Percentiles rank a stretch among this genome's conserved stretches.
phyloP scores from a whole-genome alignment of 140 eudicot species.

The Stevia rebaudiana region DNA sequence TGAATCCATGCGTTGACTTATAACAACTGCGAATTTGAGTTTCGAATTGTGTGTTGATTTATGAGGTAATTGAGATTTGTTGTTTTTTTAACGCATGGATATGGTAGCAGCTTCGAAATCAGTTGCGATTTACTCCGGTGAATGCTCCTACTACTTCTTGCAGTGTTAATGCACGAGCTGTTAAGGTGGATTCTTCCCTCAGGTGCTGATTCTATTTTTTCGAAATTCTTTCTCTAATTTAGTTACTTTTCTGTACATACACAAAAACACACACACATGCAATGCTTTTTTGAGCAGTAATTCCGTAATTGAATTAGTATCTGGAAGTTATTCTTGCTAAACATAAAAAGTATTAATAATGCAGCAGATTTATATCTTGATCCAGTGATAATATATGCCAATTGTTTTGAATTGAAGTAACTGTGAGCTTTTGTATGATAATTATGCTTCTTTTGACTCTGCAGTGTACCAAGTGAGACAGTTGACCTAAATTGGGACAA shows the following conservation, averaged over 20 bases:
- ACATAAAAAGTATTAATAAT: background rate
- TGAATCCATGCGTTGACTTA: background rate
- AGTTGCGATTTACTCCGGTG: conserved; percentile 26
- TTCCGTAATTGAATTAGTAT: background rate
- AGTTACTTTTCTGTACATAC: background rate
- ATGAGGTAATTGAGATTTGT: background rate
- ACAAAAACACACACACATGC: background rate
- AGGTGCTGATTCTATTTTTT: conserved; percentile 25
- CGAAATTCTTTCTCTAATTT: background rate
- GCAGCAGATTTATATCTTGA: background rate
- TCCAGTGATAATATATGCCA: background rate
- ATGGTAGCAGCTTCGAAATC: conserved; percentile 34
- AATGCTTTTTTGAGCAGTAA: background rate
- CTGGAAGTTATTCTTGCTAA: background rate
- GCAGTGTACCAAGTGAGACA: conserved; percentile 37
- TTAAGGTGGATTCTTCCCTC: conserved; percentile 42
- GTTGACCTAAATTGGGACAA: conserved; percentile 89
- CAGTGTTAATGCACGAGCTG: conserved; percentile 15
- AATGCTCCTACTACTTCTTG: conserved; percentile 4
- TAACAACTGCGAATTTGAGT: background rate
- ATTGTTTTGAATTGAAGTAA: background rate
- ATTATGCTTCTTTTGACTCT: background rate
- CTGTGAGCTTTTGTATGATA: conserved; percentile 8
- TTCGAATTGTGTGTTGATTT: conserved; percentile 7
- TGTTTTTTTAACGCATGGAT: background rate